Conservation (phyloP, 2,329 filamentous ascomycete species). For the Aspergillus quadrilineatus region DNA sequence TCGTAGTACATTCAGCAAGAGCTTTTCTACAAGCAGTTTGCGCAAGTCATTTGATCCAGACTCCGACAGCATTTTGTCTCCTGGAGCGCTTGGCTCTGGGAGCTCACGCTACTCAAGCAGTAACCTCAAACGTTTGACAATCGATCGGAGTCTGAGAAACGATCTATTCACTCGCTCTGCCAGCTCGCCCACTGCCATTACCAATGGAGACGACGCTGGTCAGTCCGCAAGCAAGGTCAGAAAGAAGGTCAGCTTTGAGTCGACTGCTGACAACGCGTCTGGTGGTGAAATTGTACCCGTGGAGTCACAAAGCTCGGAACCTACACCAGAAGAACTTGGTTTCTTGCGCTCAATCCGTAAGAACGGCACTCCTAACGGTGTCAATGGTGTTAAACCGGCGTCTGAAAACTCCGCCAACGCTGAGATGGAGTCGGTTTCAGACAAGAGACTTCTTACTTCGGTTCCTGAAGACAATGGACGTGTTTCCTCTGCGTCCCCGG, state of each 20-base stretch:
- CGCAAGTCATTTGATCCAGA: slow-evolving; percentile 78
- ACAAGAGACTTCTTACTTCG: slow-evolving; percentile 69
- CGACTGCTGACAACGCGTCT: slow-evolving; percentile 36
- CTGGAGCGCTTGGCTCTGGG: slow-evolving; percentile 77
- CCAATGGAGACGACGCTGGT: slow-evolving; percentile 43
- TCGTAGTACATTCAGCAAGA: slow-evolving; percentile 72
- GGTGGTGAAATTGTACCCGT: slow-evolving; percentile 55
- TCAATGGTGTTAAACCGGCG: slow-evolving; percentile 36
- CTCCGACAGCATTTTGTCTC: slow-evolving; percentile 75
- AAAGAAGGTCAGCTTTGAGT: slow-evolving; percentile 91
- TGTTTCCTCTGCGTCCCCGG: slow-evolving; percentile 36
- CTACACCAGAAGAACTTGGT: slow-evolving; percentile 59
- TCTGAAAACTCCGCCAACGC: slow-evolving; percentile 41
- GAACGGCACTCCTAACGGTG: slow-evolving; percentile 47
- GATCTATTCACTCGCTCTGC: slow-evolving; percentile 54
- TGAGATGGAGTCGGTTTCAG: slow-evolving; percentile 70
- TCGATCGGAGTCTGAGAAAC: slow-evolving; percentile 79
- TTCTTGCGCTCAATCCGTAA: slow-evolving; percentile 58
- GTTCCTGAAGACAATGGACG: slow-evolving; percentile 63
- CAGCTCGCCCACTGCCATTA: slow-evolving; percentile 34
- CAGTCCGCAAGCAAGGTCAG: slow-evolving; percentile 45
- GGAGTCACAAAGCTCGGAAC: slow-evolving; percentile 53
- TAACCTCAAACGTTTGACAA: slow-evolving; percentile 85
- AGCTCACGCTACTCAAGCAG: slow-evolving; percentile 64
- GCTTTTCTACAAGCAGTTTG: slow-evolving; percentile 82